Conservation (phyloP, 306 rosid species). For the Nissolia schottii region DNA sequence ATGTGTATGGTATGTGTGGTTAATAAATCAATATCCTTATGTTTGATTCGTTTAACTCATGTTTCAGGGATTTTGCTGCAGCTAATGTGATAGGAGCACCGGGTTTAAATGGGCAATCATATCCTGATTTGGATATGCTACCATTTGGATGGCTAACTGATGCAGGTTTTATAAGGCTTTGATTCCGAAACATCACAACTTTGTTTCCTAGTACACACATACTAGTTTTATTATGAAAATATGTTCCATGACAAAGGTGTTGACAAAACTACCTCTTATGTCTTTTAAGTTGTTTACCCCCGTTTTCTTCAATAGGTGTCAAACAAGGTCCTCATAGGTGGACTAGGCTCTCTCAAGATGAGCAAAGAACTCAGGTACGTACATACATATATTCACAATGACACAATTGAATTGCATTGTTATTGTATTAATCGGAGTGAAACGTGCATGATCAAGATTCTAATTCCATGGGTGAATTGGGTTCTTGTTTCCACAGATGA, state of each 20-base stretch:
- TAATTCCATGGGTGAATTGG: not conserved
- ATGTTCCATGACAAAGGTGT: no score
- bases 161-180: conserved; percentile 43
- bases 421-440: not conserved
- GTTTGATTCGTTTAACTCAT: not conserved
- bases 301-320: conserved; percentile 29
- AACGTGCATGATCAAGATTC: not conserved
- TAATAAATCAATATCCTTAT: no score
- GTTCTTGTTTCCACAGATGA: conserved; percentile 43
- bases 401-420: not conserved
- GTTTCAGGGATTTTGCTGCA: conserved; percentile 50
- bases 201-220: not conserved
- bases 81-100: conserved; percentile 51
- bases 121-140: conserved; percentile 86
- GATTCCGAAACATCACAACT: not conserved
- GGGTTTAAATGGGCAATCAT: conserved; percentile 62
- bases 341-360: conserved; percentile 38
- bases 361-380: conserved; percentile 77
- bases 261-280: not conserved
- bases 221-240: not conserved
- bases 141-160: conserved; percentile 78
- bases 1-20: no score
- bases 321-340: conserved; percentile 66
- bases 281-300: not conserved
- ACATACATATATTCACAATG: conserved; percentile 18